Evolutionary conservation across 495 filamentous ascomycete species (phyloP), one percentile per base, ranked within the genome.

Genomic region (Cercophora newfieldiana): DNA sequence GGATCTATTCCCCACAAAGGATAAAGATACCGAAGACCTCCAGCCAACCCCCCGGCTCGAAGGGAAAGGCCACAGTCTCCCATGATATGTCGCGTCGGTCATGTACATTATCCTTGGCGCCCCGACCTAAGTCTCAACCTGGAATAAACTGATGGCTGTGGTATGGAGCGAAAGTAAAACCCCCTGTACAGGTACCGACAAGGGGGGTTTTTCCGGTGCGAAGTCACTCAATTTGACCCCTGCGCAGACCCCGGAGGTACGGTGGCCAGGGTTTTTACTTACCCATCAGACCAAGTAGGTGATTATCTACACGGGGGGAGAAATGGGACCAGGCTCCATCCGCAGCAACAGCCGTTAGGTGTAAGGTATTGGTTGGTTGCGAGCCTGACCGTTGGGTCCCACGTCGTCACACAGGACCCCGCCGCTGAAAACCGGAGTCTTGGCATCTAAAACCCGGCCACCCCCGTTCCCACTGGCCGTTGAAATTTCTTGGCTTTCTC

Each of bases 391-490:
- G 7, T 7, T 53, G 50, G 37, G 37, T 16, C 37, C 18, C 37
- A 8, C 37, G 18, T 14, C 4, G 37, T 14, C 37, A 16, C 37
- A 44, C 37, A 44, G 10, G 10, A 44, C 37, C 37, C 12, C 37
- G 12, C 4, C 10, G 12, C 12, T 44, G 12, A 2, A 44, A 33
- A 5, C 30, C n/a, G n/a, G 57, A 70, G 28, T 70, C 68, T 70
- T 72, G 68, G 70, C 70, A 66, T 59, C 64, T 71, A 63, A 73
- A 66, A 70, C 66, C 29, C 68, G 61, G 56, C 64, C 63, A 64
- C 50, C 66, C 58, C 44, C 51, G 29, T 60, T 56, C 57, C 61
- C 61, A 60, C 58, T 37, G 22, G 37, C 60, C 60, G 30, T 56
- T 59, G n/a, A 67, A 33, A 44, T 61, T 57, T 64, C 61, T 66